Evolutionary conservation across 805 yeast species (phyloP), one percentile per base, ranked within the genome.

Genomic region (Yarrowia alimentaria): DNA sequence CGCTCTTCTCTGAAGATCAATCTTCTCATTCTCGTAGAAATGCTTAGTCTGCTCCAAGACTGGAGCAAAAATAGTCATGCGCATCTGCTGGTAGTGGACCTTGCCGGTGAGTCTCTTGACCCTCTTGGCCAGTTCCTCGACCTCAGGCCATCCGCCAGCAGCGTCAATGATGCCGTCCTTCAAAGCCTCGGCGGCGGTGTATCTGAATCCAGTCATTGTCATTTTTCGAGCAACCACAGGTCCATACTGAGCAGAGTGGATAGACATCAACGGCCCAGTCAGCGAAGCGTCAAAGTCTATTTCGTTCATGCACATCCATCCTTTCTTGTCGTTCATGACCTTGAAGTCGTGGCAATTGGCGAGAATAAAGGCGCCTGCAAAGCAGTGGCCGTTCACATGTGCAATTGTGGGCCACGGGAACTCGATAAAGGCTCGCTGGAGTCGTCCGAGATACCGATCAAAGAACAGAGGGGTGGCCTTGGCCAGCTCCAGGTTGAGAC

Each of bases 351-450:
- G 68, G 57, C 66, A 60, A 45, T 60, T 61, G 5, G 69, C 67
- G 26, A 66, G 47, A 61, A 67, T 61, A 52, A 68, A 67, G 6
- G 70, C 72, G 1, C 70, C 72, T 1, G 72, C 72, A 57, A 68
- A 68, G 6, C 68, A 69, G 52, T 68, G 72, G 34, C 72, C 72
- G 49, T 68, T 68, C 21, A 68, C 58, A 35, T 60, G 52, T 4
- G 72, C 72, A 25, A 68, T 60, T n/a, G 70, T 66, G 6, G 72
- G 72, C 61, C 66, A 63, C 9, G 72, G 72, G 54, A 63, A 68
- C 56, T 64, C 64, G 32, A 69, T 54, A 14, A 65, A 45, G 10
- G 60, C 60, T 21, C 64, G 56, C 63, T 65, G 60, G 21, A 66
- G 53, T 17, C 66, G 63, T 54, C 61, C 65, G 54, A 63, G 61